Evolutionary conservation across 352 stramenopile genomes (phyloP), one percentile per base, ranked within the genome.

Genomic region (Lagenidium sp.): DNA sequence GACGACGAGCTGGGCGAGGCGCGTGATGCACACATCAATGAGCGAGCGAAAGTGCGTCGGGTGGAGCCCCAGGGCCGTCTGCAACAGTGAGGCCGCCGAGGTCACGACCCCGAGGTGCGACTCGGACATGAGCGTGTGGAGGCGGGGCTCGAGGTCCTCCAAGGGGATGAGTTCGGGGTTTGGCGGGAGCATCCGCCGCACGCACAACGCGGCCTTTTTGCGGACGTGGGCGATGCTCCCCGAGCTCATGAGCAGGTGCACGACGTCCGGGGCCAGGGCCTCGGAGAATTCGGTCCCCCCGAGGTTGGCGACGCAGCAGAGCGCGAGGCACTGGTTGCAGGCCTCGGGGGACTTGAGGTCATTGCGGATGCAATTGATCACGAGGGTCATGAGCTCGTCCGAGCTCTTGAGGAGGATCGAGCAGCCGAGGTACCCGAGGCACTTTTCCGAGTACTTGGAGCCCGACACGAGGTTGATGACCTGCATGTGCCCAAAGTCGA

Each of bases 401-500:
- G 69, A 88, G 35, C 81, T 85, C 45, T 96, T 94, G 43, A 99
- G 71, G 37, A 99, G 57, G 47, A 99, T 85, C 54, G 88, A 97
- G 43, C 97, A 84, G 24, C 95, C 95, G 16, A 98, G 75, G 60
- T 99, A 99, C 11, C 96, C 96, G 28, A 99, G 91, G 53, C 78
- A 87, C 51, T 97, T 97, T 46, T 96, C 85, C 36, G 78, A 90
- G 61, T 96, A 96, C 59, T 98, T 98, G 24, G 78, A 65, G 18
- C 86, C 95, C 13, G 78, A 82, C 18, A 98, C 92, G 36, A 99
- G 70, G 26, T 92, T 95, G 49, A 99, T 90, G 25, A 98, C 73
- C 72, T 99, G 94, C 63, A 98, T 93, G 62, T 99, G 94, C 24
- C 96, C 96, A 81, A 99, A 99, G 63, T 99, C 94, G 42, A 99